Evolutionary conservation across 192 early-diverging fungal species (phyloP).

Genomic region (Rhizophlyctis rosea): DNA sequence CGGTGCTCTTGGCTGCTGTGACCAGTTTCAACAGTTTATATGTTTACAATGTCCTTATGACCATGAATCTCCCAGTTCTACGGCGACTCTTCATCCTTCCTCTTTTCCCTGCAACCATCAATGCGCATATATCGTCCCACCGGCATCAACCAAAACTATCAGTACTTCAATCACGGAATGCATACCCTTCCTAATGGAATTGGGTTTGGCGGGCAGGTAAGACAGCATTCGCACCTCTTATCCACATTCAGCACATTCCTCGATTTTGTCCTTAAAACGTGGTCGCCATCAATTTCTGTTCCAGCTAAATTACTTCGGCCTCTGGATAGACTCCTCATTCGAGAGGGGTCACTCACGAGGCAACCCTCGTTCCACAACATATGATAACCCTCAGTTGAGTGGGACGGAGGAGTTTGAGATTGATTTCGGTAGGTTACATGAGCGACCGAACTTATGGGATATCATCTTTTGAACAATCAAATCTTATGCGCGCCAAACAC

Average conservation of each 20-base stretch:
- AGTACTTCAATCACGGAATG: slow-evolving; percentile 19
- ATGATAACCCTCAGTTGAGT: slow-evolving; percentile 20
- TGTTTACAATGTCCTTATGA: too few relatives aligned
- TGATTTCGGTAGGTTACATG: slow-evolving; percentile 16
- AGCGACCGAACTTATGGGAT: too few relatives aligned
- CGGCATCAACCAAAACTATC: slow-evolving; percentile 20
- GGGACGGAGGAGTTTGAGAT: slow-evolving; percentile 9
- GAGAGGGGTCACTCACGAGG: slow-evolving; percentile 20
- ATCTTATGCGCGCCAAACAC: not conserved
- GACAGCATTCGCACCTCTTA: not conserved
- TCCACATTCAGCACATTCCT: not conserved
- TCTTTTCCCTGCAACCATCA: slow-evolving; percentile 13
- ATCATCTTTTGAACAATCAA: too few relatives aligned
- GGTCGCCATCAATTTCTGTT: too few relatives aligned
- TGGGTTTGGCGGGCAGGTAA: slow-evolving; percentile 22
- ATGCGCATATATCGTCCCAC: slow-evolving; percentile 10
- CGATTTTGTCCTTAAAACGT: not conserved
- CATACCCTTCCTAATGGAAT: slow-evolving; percentile 27
- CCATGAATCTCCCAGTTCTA: too few relatives aligned
- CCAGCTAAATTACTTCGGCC: slow-evolving; percentile 28
- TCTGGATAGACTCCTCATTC: slow-evolving; percentile 16
- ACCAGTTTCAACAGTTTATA: too few relatives aligned
- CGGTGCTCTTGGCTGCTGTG: too few relatives aligned
- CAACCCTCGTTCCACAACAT: slow-evolving; percentile 14
- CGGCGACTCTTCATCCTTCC: slow-evolving; percentile 8